These are phyloP conservation scores for Pistacia integerrima DNA, from an alignment of 345 rosid genomes.

Conservation along the genomic window DNA sequence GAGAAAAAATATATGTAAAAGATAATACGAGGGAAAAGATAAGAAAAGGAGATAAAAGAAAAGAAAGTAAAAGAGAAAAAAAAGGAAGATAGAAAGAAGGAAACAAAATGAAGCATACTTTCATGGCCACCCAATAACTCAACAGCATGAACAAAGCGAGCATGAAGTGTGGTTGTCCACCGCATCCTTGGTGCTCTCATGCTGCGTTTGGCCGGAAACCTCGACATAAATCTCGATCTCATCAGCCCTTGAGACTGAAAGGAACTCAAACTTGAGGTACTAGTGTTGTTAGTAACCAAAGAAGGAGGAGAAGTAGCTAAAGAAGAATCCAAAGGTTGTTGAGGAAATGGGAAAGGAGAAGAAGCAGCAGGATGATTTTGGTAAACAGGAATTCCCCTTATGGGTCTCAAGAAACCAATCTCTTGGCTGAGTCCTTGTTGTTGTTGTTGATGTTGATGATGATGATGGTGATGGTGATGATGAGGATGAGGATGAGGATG, in stretches of 20 bases:
- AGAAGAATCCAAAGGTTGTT: slow-evolving; percentile 44
- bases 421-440: slow-evolving; percentile 55
- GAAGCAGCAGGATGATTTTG: slow-evolving; percentile 52
- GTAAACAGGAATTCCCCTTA: slow-evolving; percentile 83
- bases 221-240: slow-evolving; percentile 66
- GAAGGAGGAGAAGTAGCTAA: slow-evolving; percentile 44
- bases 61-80: neutral
- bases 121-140: slow-evolving; percentile 99
- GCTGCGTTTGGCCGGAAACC: slow-evolving; percentile 66
- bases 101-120: slow-evolving; percentile 50
- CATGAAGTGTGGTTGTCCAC: slow-evolving; percentile 98
- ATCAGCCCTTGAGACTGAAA: slow-evolving; percentile 53
- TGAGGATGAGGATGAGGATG: slow-evolving; percentile 18
- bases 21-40: neutral
- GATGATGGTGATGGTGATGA: slow-evolving; percentile 17
- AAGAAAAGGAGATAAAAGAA: slow-evolving; percentile 3
- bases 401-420: slow-evolving; percentile 77
- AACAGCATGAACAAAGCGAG: slow-evolving; percentile 98
- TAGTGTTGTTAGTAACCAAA: slow-evolving; percentile 19
- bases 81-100: slow-evolving; percentile 6
- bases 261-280: slow-evolving; percentile 35
- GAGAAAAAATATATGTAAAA: neutral
- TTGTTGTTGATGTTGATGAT: slow-evolving; percentile 39
- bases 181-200: slow-evolving; percentile 86
- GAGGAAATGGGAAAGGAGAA: slow-evolving; percentile 47